Evolutionary conservation across 306 rosid genomes (phyloP).

Genomic region (Gillenia trifoliata): DNA sequence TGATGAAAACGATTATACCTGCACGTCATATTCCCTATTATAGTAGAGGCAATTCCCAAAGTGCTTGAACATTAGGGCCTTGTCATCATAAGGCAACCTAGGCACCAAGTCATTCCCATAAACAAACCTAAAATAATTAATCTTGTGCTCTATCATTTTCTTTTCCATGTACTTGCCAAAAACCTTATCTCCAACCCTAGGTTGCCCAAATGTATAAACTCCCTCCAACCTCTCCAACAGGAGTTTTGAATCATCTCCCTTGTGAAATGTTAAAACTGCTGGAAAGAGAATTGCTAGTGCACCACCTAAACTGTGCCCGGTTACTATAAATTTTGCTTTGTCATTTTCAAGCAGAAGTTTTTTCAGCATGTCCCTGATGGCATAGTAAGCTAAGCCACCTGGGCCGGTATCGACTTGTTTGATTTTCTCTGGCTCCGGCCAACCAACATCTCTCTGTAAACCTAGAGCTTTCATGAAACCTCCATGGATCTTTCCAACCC

Average conservation of each 20-base stretch:
- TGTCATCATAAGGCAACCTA: constrained; percentile 64
- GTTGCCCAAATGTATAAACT: constrained; percentile 86
- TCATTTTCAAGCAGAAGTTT: constrained; percentile 9
- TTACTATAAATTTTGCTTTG: constrained; percentile 13
- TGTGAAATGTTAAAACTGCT: constrained; percentile 40
- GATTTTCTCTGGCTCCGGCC: constrained; percentile 48
- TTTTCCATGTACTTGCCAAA: constrained; percentile 48
- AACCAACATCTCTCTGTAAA: constrained; percentile 42
- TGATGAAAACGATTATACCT: constrained; percentile 22
- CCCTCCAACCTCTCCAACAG: constrained; percentile 62
- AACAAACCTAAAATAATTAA: constrained; percentile 59
- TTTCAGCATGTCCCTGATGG: constrained; percentile 15
- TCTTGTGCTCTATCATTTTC: constrained; percentile 38
- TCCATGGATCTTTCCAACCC: constrained; percentile 57
- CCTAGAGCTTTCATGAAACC: constrained; percentile 88
- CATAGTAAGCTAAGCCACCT: constrained; percentile 46
- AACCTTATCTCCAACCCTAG: constrained; percentile 61
- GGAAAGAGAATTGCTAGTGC: constrained; percentile 30
- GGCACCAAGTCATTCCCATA: constrained; percentile 72
- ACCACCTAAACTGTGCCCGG: constrained; percentile 34
- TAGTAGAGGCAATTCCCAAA: constrained; percentile 67
- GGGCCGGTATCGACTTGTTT: constrained; percentile 10
- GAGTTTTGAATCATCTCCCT: constrained; percentile 31
- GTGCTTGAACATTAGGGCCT: constrained; percentile 63
- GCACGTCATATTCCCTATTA: constrained; percentile 39